Evolutionary conservation across 2,329 filamentous ascomycete species (phyloP).

Genomic region (Monilinia vaccinii-corymbosi): DNA sequence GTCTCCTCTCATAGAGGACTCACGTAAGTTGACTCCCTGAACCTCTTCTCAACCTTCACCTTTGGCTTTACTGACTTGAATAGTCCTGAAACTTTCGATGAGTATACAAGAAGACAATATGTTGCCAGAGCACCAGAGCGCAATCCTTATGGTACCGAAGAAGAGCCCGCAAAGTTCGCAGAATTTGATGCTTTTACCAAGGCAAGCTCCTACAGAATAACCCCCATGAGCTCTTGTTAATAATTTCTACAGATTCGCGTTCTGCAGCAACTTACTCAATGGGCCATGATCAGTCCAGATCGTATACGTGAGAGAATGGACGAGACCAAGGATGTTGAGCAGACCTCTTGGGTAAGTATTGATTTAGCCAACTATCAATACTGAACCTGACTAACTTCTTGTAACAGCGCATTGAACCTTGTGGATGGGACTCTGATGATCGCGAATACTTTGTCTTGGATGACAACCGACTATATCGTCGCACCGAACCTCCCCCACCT

Average conservation of each 20-base stretch:
- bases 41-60: conserved; percentile 1
- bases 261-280: conserved; percentile 80
- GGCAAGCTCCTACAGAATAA: conserved; percentile 42
- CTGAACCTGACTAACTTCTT: conserved; percentile 11
- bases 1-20: conserved; percentile 89
- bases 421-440: conserved; percentile 83
- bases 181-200: conserved; percentile 79
- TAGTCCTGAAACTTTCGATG: conserved; percentile 82
- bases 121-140: conserved; percentile 65
- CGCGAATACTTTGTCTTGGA: conserved; percentile 85
- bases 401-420: conserved; percentile 61
- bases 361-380: not conserved
- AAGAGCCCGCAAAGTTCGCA: conserved; percentile 62
- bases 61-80: conserved; percentile 20
- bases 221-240: conserved; percentile 24
- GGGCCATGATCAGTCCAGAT: conserved; percentile 82
- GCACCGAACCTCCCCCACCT: conserved; percentile 63
- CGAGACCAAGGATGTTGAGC: conserved; percentile 71
- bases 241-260: conserved; percentile 50
- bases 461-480: conserved; percentile 85
- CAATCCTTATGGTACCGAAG: conserved; percentile 80
- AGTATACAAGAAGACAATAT: conserved; percentile 86
- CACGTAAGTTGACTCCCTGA: conserved; percentile 53
- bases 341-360: conserved; percentile 64
- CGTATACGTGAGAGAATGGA: conserved; percentile 79